A percentile compares a stretch with the other conserved stretches of the same genome.
Conservation (phyloP, 1,284 basidiomycete species). For the Puccinia sorghi region DNA sequence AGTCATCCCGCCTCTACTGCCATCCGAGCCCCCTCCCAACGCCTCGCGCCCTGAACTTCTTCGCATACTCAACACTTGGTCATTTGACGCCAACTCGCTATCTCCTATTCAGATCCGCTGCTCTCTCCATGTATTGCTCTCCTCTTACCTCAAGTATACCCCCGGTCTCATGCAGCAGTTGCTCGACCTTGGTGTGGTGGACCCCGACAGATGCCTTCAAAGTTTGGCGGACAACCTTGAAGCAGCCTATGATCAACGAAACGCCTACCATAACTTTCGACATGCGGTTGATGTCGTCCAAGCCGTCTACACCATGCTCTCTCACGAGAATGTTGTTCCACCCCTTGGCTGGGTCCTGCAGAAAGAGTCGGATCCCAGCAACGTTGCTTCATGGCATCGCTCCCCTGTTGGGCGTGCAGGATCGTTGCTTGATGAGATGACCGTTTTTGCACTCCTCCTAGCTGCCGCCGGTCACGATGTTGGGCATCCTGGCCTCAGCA, state of each 20-base stretch:
- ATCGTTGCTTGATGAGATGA: constrained; percentile 66
- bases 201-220: constrained; percentile 23
- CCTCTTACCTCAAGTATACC: constrained; percentile 61
- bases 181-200: background rate
- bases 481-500: constrained; percentile 87
- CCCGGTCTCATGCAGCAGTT: constrained; percentile 34
- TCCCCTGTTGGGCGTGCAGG: constrained; percentile 60
- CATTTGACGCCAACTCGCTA: constrained; percentile 40
- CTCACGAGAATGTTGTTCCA: constrained; percentile 74
- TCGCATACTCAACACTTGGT: constrained; percentile 14
- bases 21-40: constrained; percentile 14
- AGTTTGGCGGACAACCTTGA: constrained; percentile 65
- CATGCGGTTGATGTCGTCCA: constrained; percentile 93
- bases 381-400: background rate
- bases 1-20: constrained; percentile 17
- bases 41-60: constrained; percentile 4
- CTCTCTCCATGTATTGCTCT: constrained; percentile 69
- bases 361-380: constrained; percentile 45
- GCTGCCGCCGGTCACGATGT: constrained; percentile 94
- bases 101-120: constrained; percentile 12
- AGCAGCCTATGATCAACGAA: constrained; percentile 79
- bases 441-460: constrained; percentile 78
- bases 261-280: constrained; percentile 92
- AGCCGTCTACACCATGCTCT: constrained; percentile 80
- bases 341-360: constrained; percentile 66